Conservation (phyloP, 148 eudicot genomes). For the Camellia granthamiana region DNA sequence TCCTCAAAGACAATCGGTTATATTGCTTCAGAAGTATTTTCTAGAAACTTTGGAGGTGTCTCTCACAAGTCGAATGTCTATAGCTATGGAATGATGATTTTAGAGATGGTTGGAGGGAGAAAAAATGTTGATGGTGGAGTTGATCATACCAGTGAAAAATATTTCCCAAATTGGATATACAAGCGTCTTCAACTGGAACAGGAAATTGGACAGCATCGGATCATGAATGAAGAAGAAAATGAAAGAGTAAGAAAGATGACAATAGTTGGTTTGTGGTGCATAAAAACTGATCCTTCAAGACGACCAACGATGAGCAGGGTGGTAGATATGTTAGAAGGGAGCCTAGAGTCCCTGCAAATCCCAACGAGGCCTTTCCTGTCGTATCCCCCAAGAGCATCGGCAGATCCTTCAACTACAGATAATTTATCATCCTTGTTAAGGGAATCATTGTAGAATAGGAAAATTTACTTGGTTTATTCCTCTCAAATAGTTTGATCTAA, state of each 20-base stretch:
- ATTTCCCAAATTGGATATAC: not conserved
- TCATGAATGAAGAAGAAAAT: not conserved
- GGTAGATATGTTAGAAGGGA: constrained; percentile 4
- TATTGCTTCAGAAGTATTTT: not conserved
- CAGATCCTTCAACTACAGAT: not conserved
- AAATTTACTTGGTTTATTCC: too few relatives aligned
- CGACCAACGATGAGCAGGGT: not conserved
- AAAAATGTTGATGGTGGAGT: not conserved
- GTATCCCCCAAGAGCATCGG: not conserved
- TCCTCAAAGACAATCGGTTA: not conserved
- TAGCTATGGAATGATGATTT: constrained; percentile 4
- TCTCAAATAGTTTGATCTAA: too few relatives aligned
- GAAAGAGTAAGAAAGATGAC: not conserved
- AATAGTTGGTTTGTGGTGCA: not conserved
- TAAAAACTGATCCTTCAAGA: not conserved
- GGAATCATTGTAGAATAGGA: too few relatives aligned
- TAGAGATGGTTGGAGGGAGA: not conserved
- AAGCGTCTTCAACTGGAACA: not conserved
- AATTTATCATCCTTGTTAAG: too few relatives aligned
- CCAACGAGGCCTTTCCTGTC: not conserved
- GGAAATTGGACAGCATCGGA: not conserved
- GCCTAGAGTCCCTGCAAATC: not conserved
- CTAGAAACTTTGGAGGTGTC: not conserved
- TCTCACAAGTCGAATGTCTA: not conserved
- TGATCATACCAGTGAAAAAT: not conserved